Evolutionary conservation across 768 basidiomycete species (phyloP), one percentile per base, ranked within the genome.

Genomic region (Cystofilobasidium macerans): DNA sequence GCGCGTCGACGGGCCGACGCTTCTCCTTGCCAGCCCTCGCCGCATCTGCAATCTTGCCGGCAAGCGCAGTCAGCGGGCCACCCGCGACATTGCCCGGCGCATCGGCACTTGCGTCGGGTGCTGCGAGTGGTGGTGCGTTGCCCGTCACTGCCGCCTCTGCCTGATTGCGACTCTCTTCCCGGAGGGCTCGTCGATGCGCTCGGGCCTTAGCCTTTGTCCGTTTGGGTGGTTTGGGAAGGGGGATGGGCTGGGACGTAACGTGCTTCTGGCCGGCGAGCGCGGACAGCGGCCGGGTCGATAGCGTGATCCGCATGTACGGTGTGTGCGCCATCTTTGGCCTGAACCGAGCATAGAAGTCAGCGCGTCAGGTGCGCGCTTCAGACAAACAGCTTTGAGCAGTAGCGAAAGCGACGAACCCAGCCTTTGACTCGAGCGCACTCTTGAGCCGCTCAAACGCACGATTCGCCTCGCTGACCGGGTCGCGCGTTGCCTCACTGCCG

Each of bases 241-340:
- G 51, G 51, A 54, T 14, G 51, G 28, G 51, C 51, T 54, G 51
- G 40, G 30, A 67, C 65, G 48, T 61, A 26, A 62, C 36, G 32
- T 26, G 30, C n/a, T 33, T 30, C 28, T 36, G 47, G 30, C 20
- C 32, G 18, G 51, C 65, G 24, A 67, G 24, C 8, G 54, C 59
- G 1, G 51, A 42, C 2, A 67, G 38, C 1, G 65, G 60, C 1
- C 38, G 33, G 30, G 65, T 67, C 11, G 65, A 67, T 0, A 67
- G 65, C 13, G 65, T 67, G 38, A 67, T 43, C n/a, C 36, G 61
- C 47, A 67, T n/a, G 53, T 61, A 67, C 0, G 65, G 65, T 3
- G 60, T 67, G 40, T 67, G 65, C 1, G 35, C 16, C 65, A 67
- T 67, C 26, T 53, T 67, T 4, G 60, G 65, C 11, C 65, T 67